Evolutionary conservation across 345 rosid species (phyloP), one percentile per base, ranked within the genome.

Genomic region (Sisymbrium altissimum): DNA sequence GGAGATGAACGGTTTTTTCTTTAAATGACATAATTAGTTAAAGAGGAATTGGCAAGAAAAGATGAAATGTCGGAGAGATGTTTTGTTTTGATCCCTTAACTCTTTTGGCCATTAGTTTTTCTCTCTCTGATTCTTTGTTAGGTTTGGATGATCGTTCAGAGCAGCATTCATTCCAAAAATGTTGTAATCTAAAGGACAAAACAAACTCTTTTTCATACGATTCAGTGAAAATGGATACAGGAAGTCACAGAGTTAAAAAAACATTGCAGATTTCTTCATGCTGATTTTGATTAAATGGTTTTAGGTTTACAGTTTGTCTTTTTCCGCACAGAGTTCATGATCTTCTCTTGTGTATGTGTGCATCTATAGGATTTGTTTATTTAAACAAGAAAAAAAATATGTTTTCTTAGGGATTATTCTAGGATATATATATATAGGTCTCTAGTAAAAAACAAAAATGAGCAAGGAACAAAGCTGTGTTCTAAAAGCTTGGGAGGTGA

Each of bases 401-500:
- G 61, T 59, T 59, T 75, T 35, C 15, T 2, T 64, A 76, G 43
- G 25, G 59, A 0, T 25, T 61, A 43, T 75, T 68, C 50, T 66
- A 74, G 60, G 50, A 25, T 61, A 41, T 52, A 68, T 52, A 68
- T 50, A 13, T 65, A 40, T 66, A 67, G 67, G 33, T 71, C 29
- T 48, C 62, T 71, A 17, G 88, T 82, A 11, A 17, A 23, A 43
- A 35, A 35, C 0, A 46, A 84, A 6, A 14, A 89, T 89, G 96
- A 87, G 83, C 80, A 87, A 89, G 76, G 96, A 89, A 75, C 86
- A 82, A 32, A 83, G 89, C 25, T 82, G 89, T 35, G 87, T 88
- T 63, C 78, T 85, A 25, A 86, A 82, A 80, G 98, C 98, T 52
- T 93, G 98, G 97, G 98, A 93, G 82, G 94, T 89, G 36, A 91